phyloP scores from a whole-genome alignment of 2,329 filamentous ascomycete species.

The Ceratocystis cacaofunesta region DNA sequence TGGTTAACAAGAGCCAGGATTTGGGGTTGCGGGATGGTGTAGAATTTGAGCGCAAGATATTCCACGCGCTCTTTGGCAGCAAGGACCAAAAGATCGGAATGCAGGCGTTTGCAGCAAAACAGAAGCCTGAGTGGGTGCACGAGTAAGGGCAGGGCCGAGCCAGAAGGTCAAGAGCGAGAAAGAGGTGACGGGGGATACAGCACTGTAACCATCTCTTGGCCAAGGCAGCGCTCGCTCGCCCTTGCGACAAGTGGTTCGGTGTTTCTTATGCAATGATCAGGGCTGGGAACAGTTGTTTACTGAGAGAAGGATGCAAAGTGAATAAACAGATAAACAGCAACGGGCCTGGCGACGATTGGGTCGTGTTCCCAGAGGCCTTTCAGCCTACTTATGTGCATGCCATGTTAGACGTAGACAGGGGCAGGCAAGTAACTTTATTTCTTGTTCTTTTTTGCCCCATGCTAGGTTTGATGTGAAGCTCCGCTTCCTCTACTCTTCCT shows the following conservation, averaged over 20 bases:
- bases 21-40: conserved; percentile 74
- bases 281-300: neutral
- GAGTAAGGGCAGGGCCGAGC: conserved; percentile 7
- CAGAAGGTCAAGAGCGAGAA: too few relatives aligned
- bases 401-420: neutral
- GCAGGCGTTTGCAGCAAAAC: conserved; percentile 90
- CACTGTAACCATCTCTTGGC: neutral
- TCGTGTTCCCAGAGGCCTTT: neutral
- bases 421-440: neutral
- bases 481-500: neutral
- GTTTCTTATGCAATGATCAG: neutral
- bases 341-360: neutral
- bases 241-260: neutral
- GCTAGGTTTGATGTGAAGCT: neutral
- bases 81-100: conserved; percentile 95
- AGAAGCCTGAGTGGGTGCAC: conserved; percentile 79
- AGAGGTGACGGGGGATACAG: neutral
- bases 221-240: neutral
- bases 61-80: conserved; percentile 85
- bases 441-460: neutral
- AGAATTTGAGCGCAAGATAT: conserved; percentile 84
- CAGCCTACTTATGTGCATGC: neutral
- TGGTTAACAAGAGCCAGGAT: conserved; percentile 98
- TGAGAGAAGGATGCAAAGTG: neutral
- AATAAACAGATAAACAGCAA: neutral